phyloP scores from a whole-genome alignment of 2,329 filamentous ascomycete species.

The Dissoconium aciculare region DNA sequence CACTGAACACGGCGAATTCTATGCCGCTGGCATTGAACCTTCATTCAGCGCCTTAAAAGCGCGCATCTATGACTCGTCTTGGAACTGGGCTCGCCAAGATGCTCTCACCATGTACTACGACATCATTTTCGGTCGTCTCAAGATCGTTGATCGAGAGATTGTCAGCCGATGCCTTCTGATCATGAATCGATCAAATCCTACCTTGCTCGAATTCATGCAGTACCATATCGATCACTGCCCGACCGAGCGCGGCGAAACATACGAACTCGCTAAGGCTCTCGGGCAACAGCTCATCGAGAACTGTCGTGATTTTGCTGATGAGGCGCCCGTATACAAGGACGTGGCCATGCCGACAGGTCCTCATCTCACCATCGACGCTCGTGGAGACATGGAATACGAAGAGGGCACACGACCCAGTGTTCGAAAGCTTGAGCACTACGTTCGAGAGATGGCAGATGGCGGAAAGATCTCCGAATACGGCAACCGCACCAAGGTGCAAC shows the following conservation, averaged over 20 bases:
- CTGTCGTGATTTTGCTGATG: conserved; percentile 78
- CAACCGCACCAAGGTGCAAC: conserved; percentile 95
- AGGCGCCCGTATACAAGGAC: conserved; percentile 87
- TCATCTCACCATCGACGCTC: conserved; percentile 78
- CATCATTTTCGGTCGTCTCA: conserved; percentile 89
- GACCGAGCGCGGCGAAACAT: conserved; percentile 90
- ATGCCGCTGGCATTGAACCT: conserved; percentile 85
- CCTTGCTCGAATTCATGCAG: conserved; percentile 96
- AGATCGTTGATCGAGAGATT: conserved; percentile 90
- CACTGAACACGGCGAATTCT: conserved; percentile 90
- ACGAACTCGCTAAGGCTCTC: conserved; percentile 91
- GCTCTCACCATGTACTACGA: conserved; percentile 98
- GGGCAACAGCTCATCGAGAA: conserved; percentile 91
- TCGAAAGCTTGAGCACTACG: conserved; percentile 95
- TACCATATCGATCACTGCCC: conserved; percentile 99
- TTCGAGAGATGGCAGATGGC: conserved; percentile 94
- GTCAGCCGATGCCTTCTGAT: conserved; percentile 97
- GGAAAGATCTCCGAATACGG: conserved; percentile 98
- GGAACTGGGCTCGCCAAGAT: conserved; percentile 98
- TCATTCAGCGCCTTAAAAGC: conserved; percentile 89
- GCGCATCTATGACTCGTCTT: conserved; percentile 91
- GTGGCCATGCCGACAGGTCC: conserved; percentile 84
- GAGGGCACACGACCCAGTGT: conserved; percentile 77
- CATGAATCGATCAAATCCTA: conserved; percentile 97
- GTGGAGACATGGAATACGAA: conserved; percentile 82